These are phyloP conservation scores for Citrus maxima DNA, from an alignment of 345 rosid species.

Conservation along the genomic window DNA sequence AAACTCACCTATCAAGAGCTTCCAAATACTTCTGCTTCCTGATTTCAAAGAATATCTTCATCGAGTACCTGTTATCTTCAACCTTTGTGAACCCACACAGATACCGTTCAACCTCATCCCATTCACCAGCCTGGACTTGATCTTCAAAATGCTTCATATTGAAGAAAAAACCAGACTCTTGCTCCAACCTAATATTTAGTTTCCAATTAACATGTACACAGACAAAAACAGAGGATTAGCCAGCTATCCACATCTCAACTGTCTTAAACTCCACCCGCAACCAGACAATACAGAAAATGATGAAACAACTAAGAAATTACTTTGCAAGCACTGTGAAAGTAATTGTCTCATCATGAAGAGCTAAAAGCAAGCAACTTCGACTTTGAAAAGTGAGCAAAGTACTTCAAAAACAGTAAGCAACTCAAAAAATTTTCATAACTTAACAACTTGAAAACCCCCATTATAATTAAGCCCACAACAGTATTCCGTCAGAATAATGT, in stretches of 20 bases:
- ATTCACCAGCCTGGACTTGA: conserved; percentile 71
- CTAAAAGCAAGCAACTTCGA: background rate
- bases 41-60: conserved; percentile 86
- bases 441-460: background rate
- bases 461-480: background rate
- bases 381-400: background rate
- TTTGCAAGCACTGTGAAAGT: background rate
- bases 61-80: conserved; percentile 85
- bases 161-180: conserved; percentile 85
- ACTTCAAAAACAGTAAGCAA: background rate
- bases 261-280: background rate
- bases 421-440: background rate
- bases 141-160: conserved; percentile 77
- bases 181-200: conserved; percentile 47
- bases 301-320: background rate
- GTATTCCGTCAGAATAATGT: background rate
- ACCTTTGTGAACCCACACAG: conserved; percentile 84
- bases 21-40: conserved; percentile 91
- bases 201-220: background rate
- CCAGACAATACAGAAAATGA: background rate
- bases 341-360: background rate
- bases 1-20: conserved; percentile 66
- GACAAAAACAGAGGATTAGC: conserved; percentile 1
- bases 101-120: conserved; percentile 86
- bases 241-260: background rate